phyloP scores from a whole-genome alignment of 1,284 basidiomycete genomes.

The Schizophyllum commune region DNA sequence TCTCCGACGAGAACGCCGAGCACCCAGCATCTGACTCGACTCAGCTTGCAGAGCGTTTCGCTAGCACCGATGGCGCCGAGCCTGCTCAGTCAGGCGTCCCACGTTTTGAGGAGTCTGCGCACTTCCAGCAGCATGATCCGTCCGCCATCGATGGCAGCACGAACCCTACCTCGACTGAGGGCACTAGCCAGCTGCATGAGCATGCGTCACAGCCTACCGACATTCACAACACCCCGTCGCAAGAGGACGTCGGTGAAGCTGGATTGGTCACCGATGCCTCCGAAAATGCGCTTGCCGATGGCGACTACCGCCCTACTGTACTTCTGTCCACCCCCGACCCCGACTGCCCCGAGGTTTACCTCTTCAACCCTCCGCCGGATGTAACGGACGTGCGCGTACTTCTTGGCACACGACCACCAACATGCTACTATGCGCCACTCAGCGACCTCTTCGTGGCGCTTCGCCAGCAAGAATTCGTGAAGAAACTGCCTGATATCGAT shows the following conservation, averaged over 20 bases:
- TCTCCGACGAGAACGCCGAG: not conserved
- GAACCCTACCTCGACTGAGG: not conserved
- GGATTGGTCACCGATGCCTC: constrained; percentile 38
- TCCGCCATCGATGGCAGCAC: not conserved
- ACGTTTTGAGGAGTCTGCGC: not conserved
- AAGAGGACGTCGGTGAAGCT: constrained; percentile 10
- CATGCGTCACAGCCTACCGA: constrained; percentile 7
- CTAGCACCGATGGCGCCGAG: not conserved
- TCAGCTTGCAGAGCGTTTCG: not conserved
- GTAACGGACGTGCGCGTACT: constrained; percentile 22
- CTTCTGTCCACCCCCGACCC: constrained; percentile 42
- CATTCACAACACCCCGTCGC: constrained; percentile 6
- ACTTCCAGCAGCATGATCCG: not conserved
- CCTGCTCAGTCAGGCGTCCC: not conserved
- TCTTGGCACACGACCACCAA: constrained; percentile 52
- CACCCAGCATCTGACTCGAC: not conserved
- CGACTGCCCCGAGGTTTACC: constrained; percentile 35
- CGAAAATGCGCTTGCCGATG: constrained; percentile 62
- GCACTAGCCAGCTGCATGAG: constrained; percentile 7
- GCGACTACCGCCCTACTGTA: constrained; percentile 69
- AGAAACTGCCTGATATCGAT: constrained; percentile 34
- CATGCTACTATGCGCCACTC: constrained; percentile 67
- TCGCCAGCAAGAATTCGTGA: constrained; percentile 48
- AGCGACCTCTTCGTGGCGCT: constrained; percentile 60
- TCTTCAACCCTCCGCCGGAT: constrained; percentile 50